Evolutionary conservation across 2,329 filamentous ascomycete genomes (phyloP).

Genomic region (Colletotrichum sp.): DNA sequence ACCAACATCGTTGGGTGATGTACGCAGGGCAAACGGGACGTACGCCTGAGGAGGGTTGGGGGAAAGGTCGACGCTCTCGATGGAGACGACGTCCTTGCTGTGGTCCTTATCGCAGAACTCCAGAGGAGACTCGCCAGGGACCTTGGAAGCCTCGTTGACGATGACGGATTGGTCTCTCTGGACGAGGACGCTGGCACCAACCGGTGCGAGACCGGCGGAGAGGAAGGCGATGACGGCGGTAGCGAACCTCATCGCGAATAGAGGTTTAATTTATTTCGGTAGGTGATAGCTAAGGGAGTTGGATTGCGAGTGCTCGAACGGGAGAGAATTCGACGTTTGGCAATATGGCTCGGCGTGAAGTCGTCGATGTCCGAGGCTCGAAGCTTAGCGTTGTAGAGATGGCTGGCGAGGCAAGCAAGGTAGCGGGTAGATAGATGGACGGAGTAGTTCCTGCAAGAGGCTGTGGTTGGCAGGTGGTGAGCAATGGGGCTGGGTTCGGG

Average conservation of each 20-base stretch:
- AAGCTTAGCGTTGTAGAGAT: slow-evolving; percentile 8
- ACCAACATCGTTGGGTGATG: background rate
- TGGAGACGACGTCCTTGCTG: slow-evolving; percentile 71
- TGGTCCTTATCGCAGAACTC: slow-evolving; percentile 75
- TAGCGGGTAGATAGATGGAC: background rate
- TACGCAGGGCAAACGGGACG: slow-evolving; percentile 38
- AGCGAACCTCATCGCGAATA: slow-evolving; percentile 44
- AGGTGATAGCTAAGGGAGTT: background rate
- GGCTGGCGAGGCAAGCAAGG: slow-evolving; percentile 12
- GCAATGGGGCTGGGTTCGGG: slow-evolving; percentile 18
- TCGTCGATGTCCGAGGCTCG: slow-evolving; percentile 10
- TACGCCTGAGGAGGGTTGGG: slow-evolving; percentile 92
- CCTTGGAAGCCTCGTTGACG: slow-evolving; percentile 60
- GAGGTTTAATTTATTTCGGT: background rate
- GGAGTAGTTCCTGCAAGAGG: slow-evolving; percentile 12
- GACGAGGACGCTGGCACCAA: slow-evolving; percentile 50
- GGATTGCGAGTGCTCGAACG: background rate
- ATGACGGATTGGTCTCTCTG: slow-evolving; percentile 53
- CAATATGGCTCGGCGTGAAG: slow-evolving; percentile 1
- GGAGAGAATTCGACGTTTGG: background rate
- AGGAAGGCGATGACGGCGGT: slow-evolving; percentile 49
- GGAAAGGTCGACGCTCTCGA: slow-evolving; percentile 78
- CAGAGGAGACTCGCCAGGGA: slow-evolving; percentile 87
- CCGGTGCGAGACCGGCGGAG: slow-evolving; percentile 49
- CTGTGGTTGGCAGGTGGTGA: slow-evolving; percentile 16